A percentile compares a stretch with the other conserved stretches of the same genome.
Evolutionary conservation across 306 rosid species (phyloP).

Genomic region (Morella rubra): DNA sequence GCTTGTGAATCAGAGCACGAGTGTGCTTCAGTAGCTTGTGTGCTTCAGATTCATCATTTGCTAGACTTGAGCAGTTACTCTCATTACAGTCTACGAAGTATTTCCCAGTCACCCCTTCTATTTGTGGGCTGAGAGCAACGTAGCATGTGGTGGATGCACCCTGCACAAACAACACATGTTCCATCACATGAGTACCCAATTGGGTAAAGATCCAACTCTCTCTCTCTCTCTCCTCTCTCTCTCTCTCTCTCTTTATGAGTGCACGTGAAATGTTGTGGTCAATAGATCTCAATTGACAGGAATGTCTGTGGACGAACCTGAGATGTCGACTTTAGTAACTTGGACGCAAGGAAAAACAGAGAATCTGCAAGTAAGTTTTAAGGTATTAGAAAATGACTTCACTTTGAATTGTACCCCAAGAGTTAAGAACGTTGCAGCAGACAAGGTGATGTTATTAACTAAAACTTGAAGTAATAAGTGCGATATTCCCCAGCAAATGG

Average conservation of each 20-base stretch:
- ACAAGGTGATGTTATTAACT: neutral
- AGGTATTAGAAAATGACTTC: slow-evolving; percentile 4
- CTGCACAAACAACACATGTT: slow-evolving; percentile 23
- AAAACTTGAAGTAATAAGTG: neutral
- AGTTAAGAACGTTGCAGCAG: neutral
- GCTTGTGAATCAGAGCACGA: slow-evolving; percentile 52
- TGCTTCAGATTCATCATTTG: slow-evolving; percentile 77
- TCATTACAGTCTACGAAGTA: slow-evolving; percentile 89
- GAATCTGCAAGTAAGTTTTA: slow-evolving; percentile 60
- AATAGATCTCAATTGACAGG: neutral
- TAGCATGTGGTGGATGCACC: slow-evolving; percentile 93
- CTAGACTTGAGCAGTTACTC: slow-evolving; percentile 63
- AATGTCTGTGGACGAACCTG: slow-evolving; percentile 52
- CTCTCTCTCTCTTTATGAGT: neutral
- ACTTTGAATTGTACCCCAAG: neutral
- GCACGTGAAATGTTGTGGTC: neutral
- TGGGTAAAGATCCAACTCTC: neutral
- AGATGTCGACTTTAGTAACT: slow-evolving; percentile 68
- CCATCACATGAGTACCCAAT: neutral
- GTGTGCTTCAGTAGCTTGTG: slow-evolving; percentile 71
- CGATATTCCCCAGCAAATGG: too few species aligned
- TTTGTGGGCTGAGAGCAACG: slow-evolving; percentile 71
- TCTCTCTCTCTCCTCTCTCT: too few species aligned
- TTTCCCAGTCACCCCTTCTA: slow-evolving; percentile 73
- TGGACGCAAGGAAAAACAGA: slow-evolving; percentile 79